Evolutionary conservation across 495 filamentous ascomycete species (phyloP), one percentile per base, ranked within the genome.

Genomic region (Trichoderma erinaceum): DNA sequence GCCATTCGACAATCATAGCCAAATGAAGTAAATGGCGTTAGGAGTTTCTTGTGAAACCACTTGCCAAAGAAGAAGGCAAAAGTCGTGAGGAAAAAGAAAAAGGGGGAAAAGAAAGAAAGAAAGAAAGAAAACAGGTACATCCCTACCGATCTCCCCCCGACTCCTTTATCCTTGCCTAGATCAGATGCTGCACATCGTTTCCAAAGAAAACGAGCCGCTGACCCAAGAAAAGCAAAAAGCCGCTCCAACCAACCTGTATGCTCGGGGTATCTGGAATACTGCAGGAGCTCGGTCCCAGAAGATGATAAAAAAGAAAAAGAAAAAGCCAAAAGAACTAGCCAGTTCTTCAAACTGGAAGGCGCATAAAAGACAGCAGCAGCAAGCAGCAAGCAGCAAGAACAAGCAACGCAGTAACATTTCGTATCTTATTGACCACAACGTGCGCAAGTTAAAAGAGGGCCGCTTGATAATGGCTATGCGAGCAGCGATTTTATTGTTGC

Each of bases 331-430:
- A 69, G 41, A 41, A 67, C 63, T 56, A 70, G 68, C 70, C 32
- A 66, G 43, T 61, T 69, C 66, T 67, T 68, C 66, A 71, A 77
- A 71, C 70, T 15, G 32, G 56, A 61, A 32, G 8, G 27, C 32
- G 27, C 48, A 74, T 73, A 75, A 76, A 76, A 80, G 76, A 80
- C 78, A 73, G 80, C 73, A 75, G 80, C 77, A 77, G 78, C 77
- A 15, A 3, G 32, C 16, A 32, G 29, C 29, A 29, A 29, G 29
- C 29, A 29, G 29, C 29, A 29, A 29, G 29, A 29, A 29, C 29
- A 29, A 29, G 29, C 35, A 38, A 16, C 56, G 25, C 27, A 32
- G 16, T 32, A 16, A 61, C 56, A 18, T 61, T 4, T 15, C 56
- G 16, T 61, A 25, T 25, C 27, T 32, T 18, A 18, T 35, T 21